Base-by-base conservation (phyloP, 2,329 filamentous ascomycete species). In the Xylaria sp. region DNA sequence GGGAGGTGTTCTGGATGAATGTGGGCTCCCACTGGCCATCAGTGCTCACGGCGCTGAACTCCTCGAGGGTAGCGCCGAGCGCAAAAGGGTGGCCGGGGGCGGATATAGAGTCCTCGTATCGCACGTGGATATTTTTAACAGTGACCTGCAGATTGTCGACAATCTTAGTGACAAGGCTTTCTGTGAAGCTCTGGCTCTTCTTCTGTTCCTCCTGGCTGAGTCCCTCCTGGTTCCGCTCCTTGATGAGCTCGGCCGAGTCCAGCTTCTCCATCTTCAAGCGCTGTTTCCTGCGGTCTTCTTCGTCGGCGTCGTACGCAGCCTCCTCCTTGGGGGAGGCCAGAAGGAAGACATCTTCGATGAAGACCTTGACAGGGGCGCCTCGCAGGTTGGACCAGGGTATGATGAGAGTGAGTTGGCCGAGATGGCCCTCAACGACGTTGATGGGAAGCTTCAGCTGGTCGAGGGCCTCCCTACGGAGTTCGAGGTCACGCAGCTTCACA, bases 241-340 rank as follows among this genome's bases (percentile, higher is more conserved):
- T 97, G 72, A 99, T 84, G 72, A 99, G 84, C 82, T 99, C 96
- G 1, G 96, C 96, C 74, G 94, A 97, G 80, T 99, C 96, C 7
- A 99, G 88, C 82, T 98, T 97, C 82, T 99, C 96, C 89, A 99
- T 97, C 84, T 99, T 99, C 77, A 99, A 88, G n/a, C 91, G 88
- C 79, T 98, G 94, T 70, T 89, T 90, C 78, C 96, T 88, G 62
- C 90, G 88, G 74, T 95, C 93, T 80, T 99, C 96, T 78, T 99
- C 96, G 12, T 95, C 93, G 67, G 94, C 90, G 74, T 99, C 91
- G 80, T 97, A 98, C 76, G 94, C 92, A 31, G 94, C 91, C 82
- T 99, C 95, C 81, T 97, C 94, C 81, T 96, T 97, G 2, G 96
- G 97, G 7, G 94, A 97, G 6, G 97, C 96, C 64, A 99, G 86